Conservation (phyloP, 495 filamentous ascomycete genomes). For the Tuber borchii region DNA sequence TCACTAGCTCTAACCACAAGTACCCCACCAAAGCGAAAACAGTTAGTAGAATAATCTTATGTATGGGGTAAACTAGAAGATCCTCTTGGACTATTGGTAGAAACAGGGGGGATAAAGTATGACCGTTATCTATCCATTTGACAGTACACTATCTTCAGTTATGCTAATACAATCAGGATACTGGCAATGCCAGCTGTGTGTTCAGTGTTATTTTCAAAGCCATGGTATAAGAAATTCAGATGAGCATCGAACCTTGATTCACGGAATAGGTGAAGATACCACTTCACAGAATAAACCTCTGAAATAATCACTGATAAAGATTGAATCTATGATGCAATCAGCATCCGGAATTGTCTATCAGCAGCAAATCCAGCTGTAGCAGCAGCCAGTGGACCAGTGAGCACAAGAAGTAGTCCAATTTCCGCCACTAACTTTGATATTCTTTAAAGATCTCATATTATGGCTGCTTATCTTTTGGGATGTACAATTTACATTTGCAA, state of each 20-base stretch:
- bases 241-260: background rate
- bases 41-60: background rate
- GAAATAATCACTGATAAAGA: background rate
- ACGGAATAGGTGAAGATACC: background rate
- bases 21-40: background rate
- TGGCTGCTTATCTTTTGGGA: too few relatives aligned
- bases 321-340: background rate
- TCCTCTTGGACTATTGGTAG: background rate
- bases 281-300: background rate
- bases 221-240: background rate
- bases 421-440: too few relatives aligned
- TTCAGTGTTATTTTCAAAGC: background rate
- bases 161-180: background rate
- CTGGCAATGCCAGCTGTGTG: background rate
- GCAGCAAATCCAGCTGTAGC: background rate
- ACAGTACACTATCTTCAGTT: background rate
- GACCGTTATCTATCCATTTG: too few relatives aligned
- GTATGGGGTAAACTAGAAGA: background rate
- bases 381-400: too few relatives aligned
- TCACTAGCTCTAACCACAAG: too few relatives aligned
- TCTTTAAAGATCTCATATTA: too few relatives aligned
- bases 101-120: background rate
- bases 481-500: too few relatives aligned
- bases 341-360: background rate
- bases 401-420: too few relatives aligned